Base-by-base conservation (phyloP, 164 flowering plant species). In the Brasenia schreberi region DNA sequence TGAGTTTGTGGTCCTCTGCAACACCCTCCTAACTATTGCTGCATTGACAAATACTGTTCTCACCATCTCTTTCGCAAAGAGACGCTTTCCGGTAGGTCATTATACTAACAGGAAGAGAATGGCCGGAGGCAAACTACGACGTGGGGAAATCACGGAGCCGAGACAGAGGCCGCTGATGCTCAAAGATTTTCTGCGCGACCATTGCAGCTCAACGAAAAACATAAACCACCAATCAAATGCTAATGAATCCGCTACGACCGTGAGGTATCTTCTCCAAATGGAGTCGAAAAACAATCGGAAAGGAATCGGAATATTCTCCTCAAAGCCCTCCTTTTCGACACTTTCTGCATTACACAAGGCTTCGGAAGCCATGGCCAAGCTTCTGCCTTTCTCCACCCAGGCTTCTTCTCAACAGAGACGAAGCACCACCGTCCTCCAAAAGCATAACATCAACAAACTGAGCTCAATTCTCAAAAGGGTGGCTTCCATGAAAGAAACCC, bases 321-420 rank as follows among this genome's bases (percentile, higher is more conserved):
- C 56, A 2, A 73, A 45, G 43, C 52, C 75, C 1, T 52, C 79
- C 5, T 62, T 82, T 5, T 58, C 78, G 0, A 70, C 81, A 5
- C 69, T 73, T 23, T 81, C 84, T 1, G 82, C 83, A 1, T 69
- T 90, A 3, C 90, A 82, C 16, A 81, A 73, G 65, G 90, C 90
- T 0, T 84, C 91, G 0, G 72, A 64, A 56, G 86, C 77, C 5
- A 79, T 87, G 66, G 81, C 85, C 19, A 88, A 80, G 70, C 61
- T 62, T 19, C 72, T 85, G 0, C 83, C 84, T 0, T 79, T 81
- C 61, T 59, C 69, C 33, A 64, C 77, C 65, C 16, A 14, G 12
- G 4, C 56, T 49, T 14, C 56, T 9, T 49, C 56, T 9, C 56
- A 49, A 49, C 56, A 49, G 12, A 14, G 12, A 6, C 56, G 16